Evolutionary conservation across 2,329 filamentous ascomycete species (phyloP), one percentile per base, ranked within the genome.

Genomic region (Neopestalotiopsis rosae): DNA sequence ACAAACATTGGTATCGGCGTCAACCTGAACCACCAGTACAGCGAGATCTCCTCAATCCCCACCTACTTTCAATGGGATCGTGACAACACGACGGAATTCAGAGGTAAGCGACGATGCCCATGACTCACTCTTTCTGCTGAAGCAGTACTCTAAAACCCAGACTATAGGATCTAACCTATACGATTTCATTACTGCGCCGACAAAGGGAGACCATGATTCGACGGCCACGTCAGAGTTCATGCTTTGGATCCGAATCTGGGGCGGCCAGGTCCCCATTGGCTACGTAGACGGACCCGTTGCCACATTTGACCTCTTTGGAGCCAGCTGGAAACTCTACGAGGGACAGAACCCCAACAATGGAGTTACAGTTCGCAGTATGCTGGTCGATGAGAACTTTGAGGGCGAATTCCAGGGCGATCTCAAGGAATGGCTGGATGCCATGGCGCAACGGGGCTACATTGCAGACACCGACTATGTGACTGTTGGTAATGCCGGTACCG

Each of bases 231-330:
- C 70, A 10, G 73, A 75, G 67, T 73, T 75, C 68, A 75, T 75
- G 73, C 72, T 75, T 0, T 75, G 70, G 70, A 58, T 75, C 52
- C 17, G 69, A n/a, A 72, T 69, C 68, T 72, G 71, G 73, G 73
- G 72, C 24, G 67, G 69, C 24, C 73, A 75, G 61, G 68, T 73
- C 4, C 73, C 73, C 12, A 72, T 75, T 67, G 73, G 72, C 1
- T 74, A 70, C 58, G 64, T 68, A 7, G 56, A 59, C 2, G 72
- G 72, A 5, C 71, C 72, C 34, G 72, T 74, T 24, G 72, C 72
- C 2, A 73, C 70, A 2, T 38, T 74, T 38, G 42, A 71, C 13
- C 68, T 75, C 6, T 75, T 72, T 67, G 73, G 72, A 42, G 70
- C 67, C 5, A 64, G 62, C 65, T 75, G 72, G 72, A 70, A 69